Base-by-base conservation (phyloP, 495 filamentous ascomycete species). In the Stereocaulon alpinum region DNA sequence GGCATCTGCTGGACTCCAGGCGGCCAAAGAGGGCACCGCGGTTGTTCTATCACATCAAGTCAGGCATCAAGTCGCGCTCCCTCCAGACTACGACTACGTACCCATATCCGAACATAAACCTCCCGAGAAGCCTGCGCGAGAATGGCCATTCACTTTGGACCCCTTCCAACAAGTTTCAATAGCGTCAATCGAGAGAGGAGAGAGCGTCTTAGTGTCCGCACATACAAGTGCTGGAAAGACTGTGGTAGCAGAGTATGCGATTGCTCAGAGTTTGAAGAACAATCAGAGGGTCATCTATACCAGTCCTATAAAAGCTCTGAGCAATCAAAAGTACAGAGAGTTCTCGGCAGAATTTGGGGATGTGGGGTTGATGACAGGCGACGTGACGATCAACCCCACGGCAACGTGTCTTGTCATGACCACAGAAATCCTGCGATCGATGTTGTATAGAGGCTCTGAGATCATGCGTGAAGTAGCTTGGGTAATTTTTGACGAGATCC, bases 231-330 rank as follows among this genome's bases (percentile, higher is more conserved):
- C 93, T 42, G 93, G 93, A 71, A 98, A 98, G 72, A 98, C 93
- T 3, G 93, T 97, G 18, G 89, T 96, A 20, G 93, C 93, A 59
- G 93, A 98, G 69, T 98, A 98, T 69, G 94, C 93, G 15, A 97
- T 98, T 68, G 93, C 93, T 43, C 93, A 98, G 68, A 91, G 94
- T 72, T 81, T 98, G 73, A 91, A 94, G 75, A 83, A 86, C 71
- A 96, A 96, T 74, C 93, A 98, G 74, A 83, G 93, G 68, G 93
- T 98, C 61, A 97, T 98, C 69, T 98, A 98, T 75, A 98, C 93
- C 2, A 96, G 92, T 78, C 93, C 93, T 1, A 97, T 98, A 75
- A 98, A 98, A 71, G 93, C 93, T 24, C 76, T 98, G 69, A 96
- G 91, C 70, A 98, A 98, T 68, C 93, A 98, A 70, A 98, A 98